Percentiles rank a stretch among this genome's conserved stretches.
Conservation (phyloP, 257 asterid species). For the Verbena officinalis region DNA sequence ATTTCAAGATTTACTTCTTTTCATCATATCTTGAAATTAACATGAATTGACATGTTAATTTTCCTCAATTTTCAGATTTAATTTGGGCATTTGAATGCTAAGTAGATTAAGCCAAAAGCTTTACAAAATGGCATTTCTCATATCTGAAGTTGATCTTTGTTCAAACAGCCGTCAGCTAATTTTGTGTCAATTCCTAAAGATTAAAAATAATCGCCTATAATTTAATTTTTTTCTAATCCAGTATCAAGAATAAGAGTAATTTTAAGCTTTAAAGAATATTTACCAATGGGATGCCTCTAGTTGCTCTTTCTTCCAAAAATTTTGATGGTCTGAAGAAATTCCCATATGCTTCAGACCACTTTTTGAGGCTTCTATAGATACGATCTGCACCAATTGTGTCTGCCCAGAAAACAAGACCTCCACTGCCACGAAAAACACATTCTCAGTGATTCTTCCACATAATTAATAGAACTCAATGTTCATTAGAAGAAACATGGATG, state of each 20-base stretch:
- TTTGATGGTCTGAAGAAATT: constrained; percentile 78
- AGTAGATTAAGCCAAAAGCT: constrained; percentile 14
- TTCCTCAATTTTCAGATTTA: background rate
- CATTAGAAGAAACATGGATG: constrained; percentile 9
- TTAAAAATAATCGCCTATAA: background rate
- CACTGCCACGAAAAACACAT: constrained; percentile 57
- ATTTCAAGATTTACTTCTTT: background rate
- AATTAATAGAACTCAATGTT: background rate
- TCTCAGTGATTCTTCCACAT: constrained; percentile 20
- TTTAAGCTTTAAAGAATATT: constrained; percentile 31
- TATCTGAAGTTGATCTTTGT: constrained; percentile 11
- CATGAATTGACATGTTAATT: background rate
- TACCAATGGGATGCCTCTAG: constrained; percentile 88
- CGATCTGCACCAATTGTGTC: constrained; percentile 84
- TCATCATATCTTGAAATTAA: background rate
- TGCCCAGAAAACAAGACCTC: constrained; percentile 96
- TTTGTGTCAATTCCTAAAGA: background rate
- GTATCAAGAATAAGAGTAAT: background rate
- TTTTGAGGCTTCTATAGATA: constrained; percentile 69
- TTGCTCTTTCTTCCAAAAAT: constrained; percentile 88
- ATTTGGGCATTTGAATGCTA: no score
- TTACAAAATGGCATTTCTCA: background rate
- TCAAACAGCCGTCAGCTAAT: background rate
- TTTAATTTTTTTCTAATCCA: background rate
- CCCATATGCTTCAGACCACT: constrained; percentile 78